Conservation (phyloP, 768 basidiomycete species). For the Rhodotorula graminis region DNA sequence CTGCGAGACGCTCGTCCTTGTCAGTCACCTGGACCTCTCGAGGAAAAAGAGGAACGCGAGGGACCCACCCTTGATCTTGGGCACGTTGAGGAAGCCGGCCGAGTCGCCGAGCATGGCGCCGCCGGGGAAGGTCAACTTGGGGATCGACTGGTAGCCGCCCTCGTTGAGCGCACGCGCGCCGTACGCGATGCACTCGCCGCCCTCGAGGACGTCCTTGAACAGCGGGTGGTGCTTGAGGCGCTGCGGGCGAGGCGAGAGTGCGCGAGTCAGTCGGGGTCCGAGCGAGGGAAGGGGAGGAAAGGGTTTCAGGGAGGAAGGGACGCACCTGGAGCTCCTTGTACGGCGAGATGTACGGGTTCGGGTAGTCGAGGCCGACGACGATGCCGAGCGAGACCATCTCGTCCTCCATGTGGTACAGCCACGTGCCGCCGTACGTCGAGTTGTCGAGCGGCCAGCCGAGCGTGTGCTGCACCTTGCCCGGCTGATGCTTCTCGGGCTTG, state of each 20-base stretch:
- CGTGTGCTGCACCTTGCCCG: slow-evolving; percentile 85
- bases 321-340: slow-evolving; percentile 87
- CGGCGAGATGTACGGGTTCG: slow-evolving; percentile 85
- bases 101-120: slow-evolving; percentile 92
- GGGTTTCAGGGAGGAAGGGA: slow-evolving; percentile 1
- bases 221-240: slow-evolving; percentile 96
- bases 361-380: slow-evolving; percentile 89
- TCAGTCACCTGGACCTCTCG: not conserved
- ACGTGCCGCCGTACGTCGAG: slow-evolving; percentile 82
- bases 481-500: slow-evolving; percentile 59
- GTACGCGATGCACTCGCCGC: slow-evolving; percentile 76
- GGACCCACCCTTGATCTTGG: slow-evolving; percentile 80
- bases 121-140: slow-evolving; percentile 81
- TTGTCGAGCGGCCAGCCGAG: slow-evolving; percentile 86
- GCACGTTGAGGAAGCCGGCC: slow-evolving; percentile 91
- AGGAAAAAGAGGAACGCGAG: not conserved
- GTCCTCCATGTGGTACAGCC: slow-evolving; percentile 91
- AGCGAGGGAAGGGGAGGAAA: slow-evolving; percentile 3
- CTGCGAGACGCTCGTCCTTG: not conserved
- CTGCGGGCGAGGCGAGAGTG: slow-evolving; percentile 45
- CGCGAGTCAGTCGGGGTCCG: slow-evolving; percentile 34
- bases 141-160: slow-evolving; percentile 87
- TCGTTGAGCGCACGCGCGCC: slow-evolving; percentile 86
- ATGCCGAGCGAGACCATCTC: slow-evolving; percentile 83
- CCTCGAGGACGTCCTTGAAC: slow-evolving; percentile 72